These are phyloP conservation scores for Flaveria floridana DNA, from an alignment of 140 eudicot genomes.

Conservation along the genomic window DNA sequence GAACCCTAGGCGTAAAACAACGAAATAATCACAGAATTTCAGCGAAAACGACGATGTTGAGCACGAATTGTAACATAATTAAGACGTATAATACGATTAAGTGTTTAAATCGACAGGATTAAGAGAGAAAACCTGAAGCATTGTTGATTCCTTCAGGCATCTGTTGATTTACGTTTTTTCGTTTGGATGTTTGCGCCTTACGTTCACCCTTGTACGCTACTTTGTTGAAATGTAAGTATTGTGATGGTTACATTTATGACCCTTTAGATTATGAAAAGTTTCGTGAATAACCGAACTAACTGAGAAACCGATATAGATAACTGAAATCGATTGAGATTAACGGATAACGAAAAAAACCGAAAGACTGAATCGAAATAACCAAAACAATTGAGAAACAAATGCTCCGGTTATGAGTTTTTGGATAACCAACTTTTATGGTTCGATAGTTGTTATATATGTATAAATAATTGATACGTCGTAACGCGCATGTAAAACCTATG, in stretches of 20 bases:
- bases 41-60: background rate
- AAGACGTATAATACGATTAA: constrained; percentile 10
- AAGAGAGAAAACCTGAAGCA: constrained; percentile 29
- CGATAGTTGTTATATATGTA: too few relatives aligned
- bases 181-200: background rate
- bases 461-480: too few relatives aligned
- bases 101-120: background rate
- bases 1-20: constrained; percentile 1
- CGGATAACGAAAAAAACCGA: too few relatives aligned
- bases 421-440: too few relatives aligned
- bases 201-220: background rate
- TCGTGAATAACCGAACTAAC: background rate
- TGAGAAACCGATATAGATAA: too few relatives aligned
- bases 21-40: background rate
- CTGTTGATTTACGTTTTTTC: constrained; percentile 11
- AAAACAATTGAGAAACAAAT: too few relatives aligned
- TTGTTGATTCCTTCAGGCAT: constrained; percentile 31
- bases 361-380: too few relatives aligned
- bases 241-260: constrained; percentile 4
- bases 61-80: background rate
- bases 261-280: background rate
- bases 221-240: constrained; percentile 16
- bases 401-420: too few relatives aligned
- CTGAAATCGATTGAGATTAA: too few relatives aligned
- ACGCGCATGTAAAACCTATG: too few relatives aligned